Base-by-base conservation (phyloP, 768 basidiomycete species). In the Pulveroboletus frians region DNA sequence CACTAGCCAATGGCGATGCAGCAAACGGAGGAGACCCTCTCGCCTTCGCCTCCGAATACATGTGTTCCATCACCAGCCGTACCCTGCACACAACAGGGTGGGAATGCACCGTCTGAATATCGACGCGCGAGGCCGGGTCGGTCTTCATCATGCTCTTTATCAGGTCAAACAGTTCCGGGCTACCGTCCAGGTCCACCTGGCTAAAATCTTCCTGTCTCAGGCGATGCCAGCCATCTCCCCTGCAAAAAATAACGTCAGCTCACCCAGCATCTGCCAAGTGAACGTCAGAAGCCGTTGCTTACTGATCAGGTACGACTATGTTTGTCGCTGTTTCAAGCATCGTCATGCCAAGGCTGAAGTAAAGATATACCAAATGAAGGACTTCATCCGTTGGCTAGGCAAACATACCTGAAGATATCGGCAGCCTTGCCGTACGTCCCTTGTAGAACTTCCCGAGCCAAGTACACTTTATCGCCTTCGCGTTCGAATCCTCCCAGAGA, bases 301-400 rank as follows among this genome's bases (percentile, higher is more conserved):
- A 91, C 92, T 88, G 93, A 72, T 93, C 92, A 69, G 96, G 96
- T 39, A 99, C 91, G 44, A 96, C 81, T 61, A 98, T 92, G 64
- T 99, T 99, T 54, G 91, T 81, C 45, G 94, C 88, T 47, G 91
- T 85, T 76, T 99, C 96, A 46, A 99, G 79, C 71, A 97, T 83
- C 54, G 90, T 88, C 79, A 98, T 89, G 48, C 96, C 96, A 65
- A 99, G 79, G 71, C 94, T 94, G 65, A 46, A 60, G 37, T 52
- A 58, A 49, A 62, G 43, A 54, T 54, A 39, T 51, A 49, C 47
- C 38, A 17, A 52, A 43, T 20, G 15, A 42, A 18, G 29, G 17
- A 26, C 15, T 30, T 9, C 30, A 23, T 9, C 29, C 17, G 46
- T 30, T 20, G 41, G 2, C 9, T 39, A 30, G 18, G 26, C 38